phyloP scores from a whole-genome alignment of 192 early-diverging fungal genomes.

The Coemansia sp. region DNA sequence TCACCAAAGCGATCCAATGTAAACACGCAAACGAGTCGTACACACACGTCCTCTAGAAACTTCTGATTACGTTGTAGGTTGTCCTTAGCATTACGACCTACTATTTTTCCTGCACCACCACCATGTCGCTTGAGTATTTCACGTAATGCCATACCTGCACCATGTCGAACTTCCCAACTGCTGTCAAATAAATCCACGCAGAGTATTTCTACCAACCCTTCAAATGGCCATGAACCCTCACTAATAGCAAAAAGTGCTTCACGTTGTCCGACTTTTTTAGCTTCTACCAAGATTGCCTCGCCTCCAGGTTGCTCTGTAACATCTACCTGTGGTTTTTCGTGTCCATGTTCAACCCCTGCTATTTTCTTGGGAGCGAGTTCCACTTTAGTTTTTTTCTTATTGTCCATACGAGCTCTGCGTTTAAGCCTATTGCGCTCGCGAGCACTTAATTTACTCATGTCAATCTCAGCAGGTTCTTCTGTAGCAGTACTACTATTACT shows the following conservation, averaged over 20 bases:
- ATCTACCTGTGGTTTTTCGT: slow-evolving; percentile 10
- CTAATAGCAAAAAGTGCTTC: slow-evolving; percentile 54
- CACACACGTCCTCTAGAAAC: slow-evolving; percentile 85
- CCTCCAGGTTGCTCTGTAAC: slow-evolving; percentile 55
- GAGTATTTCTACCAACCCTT: slow-evolving; percentile 66
- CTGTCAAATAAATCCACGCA: slow-evolving; percentile 71
- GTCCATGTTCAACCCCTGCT: background rate
- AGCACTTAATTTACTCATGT: slow-evolving; percentile 80
- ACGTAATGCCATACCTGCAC: slow-evolving; percentile 91
- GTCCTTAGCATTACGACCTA: slow-evolving; percentile 53
- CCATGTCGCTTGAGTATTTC: slow-evolving; percentile 87
- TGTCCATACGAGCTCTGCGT: slow-evolving; percentile 78
- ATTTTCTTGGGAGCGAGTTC: slow-evolving; percentile 19
- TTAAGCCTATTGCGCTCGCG: slow-evolving; percentile 87
- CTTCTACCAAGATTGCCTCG: slow-evolving; percentile 67
- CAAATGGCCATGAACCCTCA: slow-evolving; percentile 71
- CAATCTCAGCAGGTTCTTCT: slow-evolving; percentile 26
- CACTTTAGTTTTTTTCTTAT: slow-evolving; percentile 61
- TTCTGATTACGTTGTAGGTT: slow-evolving; percentile 71
- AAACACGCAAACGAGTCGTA: slow-evolving; percentile 91
- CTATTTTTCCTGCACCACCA: slow-evolving; percentile 69
- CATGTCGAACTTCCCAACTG: slow-evolving; percentile 91
- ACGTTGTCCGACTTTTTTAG: slow-evolving; percentile 50
- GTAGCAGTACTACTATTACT: background rate
- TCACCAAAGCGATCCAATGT: slow-evolving; percentile 95